phyloP scores from a whole-genome alignment of 2,329 filamentous ascomycete species.

The Falciphora oryzae region DNA sequence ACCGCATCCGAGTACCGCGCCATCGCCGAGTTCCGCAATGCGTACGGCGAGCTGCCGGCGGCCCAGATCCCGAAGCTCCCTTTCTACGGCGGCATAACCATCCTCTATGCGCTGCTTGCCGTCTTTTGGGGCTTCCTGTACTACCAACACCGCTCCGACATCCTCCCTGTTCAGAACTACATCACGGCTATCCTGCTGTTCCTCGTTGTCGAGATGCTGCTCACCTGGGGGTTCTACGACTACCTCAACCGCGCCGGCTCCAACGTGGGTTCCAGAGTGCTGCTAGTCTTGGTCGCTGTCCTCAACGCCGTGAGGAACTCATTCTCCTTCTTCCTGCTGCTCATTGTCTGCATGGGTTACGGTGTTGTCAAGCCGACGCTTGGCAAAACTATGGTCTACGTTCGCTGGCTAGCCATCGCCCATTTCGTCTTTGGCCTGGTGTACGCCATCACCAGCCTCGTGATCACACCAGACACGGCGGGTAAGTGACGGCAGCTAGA shows the following conservation, averaged over 20 bases:
- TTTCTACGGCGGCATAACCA: slow-evolving; percentile 91
- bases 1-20: slow-evolving; percentile 66
- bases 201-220: slow-evolving; percentile 89
- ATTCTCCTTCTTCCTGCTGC: slow-evolving; percentile 94
- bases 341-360: slow-evolving; percentile 99
- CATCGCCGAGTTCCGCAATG: slow-evolving; percentile 87
- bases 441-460: slow-evolving; percentile 83
- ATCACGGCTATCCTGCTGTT: slow-evolving; percentile 96
- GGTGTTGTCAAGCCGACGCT: slow-evolving; percentile 93
- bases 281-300: slow-evolving; percentile 87
- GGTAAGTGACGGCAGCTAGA: slow-evolving; percentile 34
- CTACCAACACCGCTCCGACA: slow-evolving; percentile 88
- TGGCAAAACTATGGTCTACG: slow-evolving; percentile 89
- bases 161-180: slow-evolving; percentile 96
- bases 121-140: slow-evolving; percentile 93
- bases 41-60: slow-evolving; percentile 91
- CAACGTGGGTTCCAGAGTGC: slow-evolving; percentile 73
- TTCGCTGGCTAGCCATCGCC: slow-evolving; percentile 81
- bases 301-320: slow-evolving; percentile 93
- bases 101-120: slow-evolving; percentile 84
- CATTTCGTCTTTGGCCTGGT: slow-evolving; percentile 95
- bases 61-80: slow-evolving; percentile 95
- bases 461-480: slow-evolving; percentile 82
- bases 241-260: slow-evolving; percentile 88
- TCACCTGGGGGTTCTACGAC: slow-evolving; percentile 99